Base-by-base conservation (phyloP, 1,284 basidiomycete genomes). In the Cystobasidium slooffiae region DNA sequence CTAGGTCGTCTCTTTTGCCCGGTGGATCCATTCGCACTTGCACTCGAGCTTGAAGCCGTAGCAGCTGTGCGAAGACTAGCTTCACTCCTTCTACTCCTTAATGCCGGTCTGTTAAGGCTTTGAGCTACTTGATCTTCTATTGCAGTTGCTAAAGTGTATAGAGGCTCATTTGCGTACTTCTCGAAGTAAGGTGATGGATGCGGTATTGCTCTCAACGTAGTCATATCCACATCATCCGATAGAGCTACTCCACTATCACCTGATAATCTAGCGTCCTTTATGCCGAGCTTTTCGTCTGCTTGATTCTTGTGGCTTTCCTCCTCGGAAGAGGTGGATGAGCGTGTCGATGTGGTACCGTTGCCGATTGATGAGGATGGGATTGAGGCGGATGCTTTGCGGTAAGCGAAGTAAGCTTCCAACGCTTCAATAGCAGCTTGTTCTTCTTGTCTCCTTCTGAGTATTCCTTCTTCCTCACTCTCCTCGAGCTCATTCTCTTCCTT, bases 361-460 rank as follows among this genome's bases (percentile, higher is more conserved):
- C 20, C 41, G 20, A 5, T 44, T 61, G 37, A 44, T 44, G 59
- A n/a, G 44, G 44, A 22, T 49, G 64, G 39, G 53, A 49, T 0
- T 4, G 47, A 39, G 53, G 37, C 51, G 3, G 47, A 46, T 3
- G 37, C 37, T 41, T 14, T 49, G 24, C 66, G 65, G 43, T 43
- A 56, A 31, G 62, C 70, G 39, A 73, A 73, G 31, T 73, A 73
- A 22, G 63, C 63, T 44, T 73, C 70, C 46, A 73, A 51, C 2
- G 70, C 70, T 44, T 65, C 70, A 37, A 73, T 73, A 22, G 70
- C 70, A 37, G 70, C 70, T 61, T 73, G 37, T 53, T 73, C 70
- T 61, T 73, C 70, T n/a, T 73, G 51, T 44, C 56, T 12, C 37
- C 70, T 56, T 14, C 66, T 31, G 4, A 59, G 18, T 1, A 44